Evolutionary conservation across 2,329 filamentous ascomycete species (phyloP).

Genomic region (Fusarium virguliforme): DNA sequence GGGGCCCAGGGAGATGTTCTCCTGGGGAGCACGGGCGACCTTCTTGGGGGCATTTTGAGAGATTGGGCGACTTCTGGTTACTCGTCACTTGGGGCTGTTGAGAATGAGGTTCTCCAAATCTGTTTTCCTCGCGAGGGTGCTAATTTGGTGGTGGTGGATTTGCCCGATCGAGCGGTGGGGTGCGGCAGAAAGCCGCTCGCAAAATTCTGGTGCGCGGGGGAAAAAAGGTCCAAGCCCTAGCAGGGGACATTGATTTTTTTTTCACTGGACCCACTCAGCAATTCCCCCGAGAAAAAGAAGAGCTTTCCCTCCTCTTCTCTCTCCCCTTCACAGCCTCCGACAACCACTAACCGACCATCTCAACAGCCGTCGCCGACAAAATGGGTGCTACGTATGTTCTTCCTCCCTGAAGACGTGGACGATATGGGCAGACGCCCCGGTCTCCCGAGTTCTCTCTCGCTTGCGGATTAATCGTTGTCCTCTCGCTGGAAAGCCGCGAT

Average conservation of each 20-base stretch:
- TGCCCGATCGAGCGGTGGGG: slow-evolving; percentile 55
- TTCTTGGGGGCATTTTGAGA: slow-evolving; percentile 94
- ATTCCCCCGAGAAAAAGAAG: slow-evolving; percentile 43
- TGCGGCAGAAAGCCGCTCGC: slow-evolving; percentile 56
- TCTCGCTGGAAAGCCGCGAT: slow-evolving; percentile 77
- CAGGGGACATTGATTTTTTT: slow-evolving; percentile 32
- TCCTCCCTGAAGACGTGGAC: slow-evolving; percentile 57
- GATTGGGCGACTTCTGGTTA: slow-evolving; percentile 56
- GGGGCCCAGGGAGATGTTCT: slow-evolving; percentile 99
- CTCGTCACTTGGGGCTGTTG: slow-evolving; percentile 56
- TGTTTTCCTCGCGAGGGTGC: slow-evolving; percentile 48
- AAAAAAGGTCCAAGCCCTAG: slow-evolving; percentile 53
- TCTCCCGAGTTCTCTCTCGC: slow-evolving; percentile 59
- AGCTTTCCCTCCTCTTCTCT: slow-evolving; percentile 20
- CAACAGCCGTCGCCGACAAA: slow-evolving; percentile 59
- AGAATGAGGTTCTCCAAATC: slow-evolving; percentile 53
- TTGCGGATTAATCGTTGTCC: slow-evolving; percentile 86
- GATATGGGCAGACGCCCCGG: slow-evolving; percentile 61
- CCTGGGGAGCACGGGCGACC: slow-evolving; percentile 85
- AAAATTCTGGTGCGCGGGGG: slow-evolving; percentile 44
- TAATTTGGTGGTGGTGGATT: slow-evolving; percentile 50
- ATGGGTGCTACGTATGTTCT: slow-evolving; percentile 70
- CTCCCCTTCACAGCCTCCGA: slow-evolving; percentile 47
- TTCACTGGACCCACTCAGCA: slow-evolving; percentile 14
- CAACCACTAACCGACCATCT: slow-evolving; percentile 60